Base-by-base conservation (phyloP, 116 monocot genomes). In the Dioscorea cayenensis region DNA sequence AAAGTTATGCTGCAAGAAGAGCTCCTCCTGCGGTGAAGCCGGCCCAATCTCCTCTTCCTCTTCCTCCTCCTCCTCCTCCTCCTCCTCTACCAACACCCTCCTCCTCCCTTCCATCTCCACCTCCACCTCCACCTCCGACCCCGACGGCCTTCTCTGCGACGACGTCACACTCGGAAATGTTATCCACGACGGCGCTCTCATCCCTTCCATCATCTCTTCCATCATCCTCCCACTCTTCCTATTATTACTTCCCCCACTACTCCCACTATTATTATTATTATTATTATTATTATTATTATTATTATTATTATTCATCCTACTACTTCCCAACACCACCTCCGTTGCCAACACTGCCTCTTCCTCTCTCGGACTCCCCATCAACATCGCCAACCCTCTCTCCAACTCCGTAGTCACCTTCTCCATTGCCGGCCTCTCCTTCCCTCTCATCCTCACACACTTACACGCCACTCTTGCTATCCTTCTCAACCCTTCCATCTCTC, bases 21-120 rank as follows among this genome's bases (percentile, higher is more conserved):
- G 66, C 50, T 94, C 81, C 64, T 99, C 80, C 28, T 84, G 89
- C 7, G 99, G 99, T 0, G 99, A 99, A 0, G 94, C 99, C 3
- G 99, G 99, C 4, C 91, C 89, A 20, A 99, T 99, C 78, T 99
- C 99, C 68, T 99, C n/a, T n/a, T n/a, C n/a, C n/a, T n/a, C 99
- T 60, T 99, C 91, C 79, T 75, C 86, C 80, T 75, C 90, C 28
- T 4, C 87, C 25, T 23, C 21, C 62, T 7, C 62, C 82, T 35
- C 84, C 82, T 18, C 80, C 82, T 17, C 59, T 80, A 18, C 36
- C 75, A 1, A 38, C 61, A 20, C 68, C 79, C 8, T 88, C 73
- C 77, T 81, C 58, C 84, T 86, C 32, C 86, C 88, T 0, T 50
- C 36, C 71, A 63, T 76, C 72, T 82, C 84, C 36, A 60, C 74